Conservation (phyloP, 1,139 yeast species). For the Kodamaea ohmeri region DNA sequence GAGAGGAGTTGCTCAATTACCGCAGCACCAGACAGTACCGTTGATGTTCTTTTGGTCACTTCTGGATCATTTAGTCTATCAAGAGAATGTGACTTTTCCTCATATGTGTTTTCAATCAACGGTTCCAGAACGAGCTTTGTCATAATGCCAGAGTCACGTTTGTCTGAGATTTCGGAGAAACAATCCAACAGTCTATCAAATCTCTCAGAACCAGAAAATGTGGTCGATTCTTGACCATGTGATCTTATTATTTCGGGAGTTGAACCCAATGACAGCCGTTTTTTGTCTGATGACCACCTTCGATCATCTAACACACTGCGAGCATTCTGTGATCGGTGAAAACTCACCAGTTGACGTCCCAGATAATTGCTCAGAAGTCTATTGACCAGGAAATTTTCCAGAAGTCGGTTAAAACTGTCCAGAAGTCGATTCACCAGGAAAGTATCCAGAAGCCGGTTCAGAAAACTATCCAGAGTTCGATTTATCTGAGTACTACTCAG, state of each 20-base stretch:
- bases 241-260: too few species aligned
- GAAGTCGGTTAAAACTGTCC: neutral
- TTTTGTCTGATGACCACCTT: too few species aligned
- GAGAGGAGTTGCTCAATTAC: constrained; percentile 2
- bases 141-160: too few species aligned
- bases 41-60: neutral
- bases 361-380: constrained; percentile 2
- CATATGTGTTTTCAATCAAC: too few species aligned
- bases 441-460: neutral
- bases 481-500: neutral
- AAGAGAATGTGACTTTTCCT: too few species aligned
- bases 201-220: too few species aligned
- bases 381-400: neutral
- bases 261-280: too few species aligned
- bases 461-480: neutral
- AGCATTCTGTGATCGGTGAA: neutral
- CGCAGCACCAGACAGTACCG: neutral
- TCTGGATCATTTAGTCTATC: too few species aligned
- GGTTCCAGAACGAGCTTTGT: too few species aligned
- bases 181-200: too few species aligned
- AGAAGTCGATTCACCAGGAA: neutral
- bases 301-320: neutral
- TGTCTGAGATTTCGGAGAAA: too few species aligned
- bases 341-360: constrained; percentile 1
- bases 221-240: too few species aligned